Base-by-base conservation (phyloP, 2,329 filamentous ascomycete species). In the Fusarium luffae region DNA sequence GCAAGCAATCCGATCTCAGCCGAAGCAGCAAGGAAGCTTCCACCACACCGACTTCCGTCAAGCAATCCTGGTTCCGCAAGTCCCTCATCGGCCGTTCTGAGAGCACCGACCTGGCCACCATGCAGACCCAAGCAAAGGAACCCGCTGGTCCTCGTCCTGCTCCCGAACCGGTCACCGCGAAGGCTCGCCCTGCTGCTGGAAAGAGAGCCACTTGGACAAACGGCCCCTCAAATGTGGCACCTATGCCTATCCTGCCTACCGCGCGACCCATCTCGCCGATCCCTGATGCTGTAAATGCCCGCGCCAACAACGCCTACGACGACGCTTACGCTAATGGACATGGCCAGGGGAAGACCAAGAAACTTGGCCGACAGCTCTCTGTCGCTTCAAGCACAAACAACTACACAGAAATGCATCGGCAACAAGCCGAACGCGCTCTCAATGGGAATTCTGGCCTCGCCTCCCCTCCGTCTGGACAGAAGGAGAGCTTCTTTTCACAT, bases 401-500 rank as follows among this genome's bases (percentile, higher is more conserved):
- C 81, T 98, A 98, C 79, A 88, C 93, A 28, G 94, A 98, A 75
- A 84, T 93, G 70, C 94, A 97, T 78, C 88, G 95, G 58, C 93
- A 95, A 81, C 93, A 98, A 80, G 93, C 95, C 16, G 95, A 98
- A 80, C 88, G 93, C 68, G 93, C 94, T 40, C 85, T 98, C 47
- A 98, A 94, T 77, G 96, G 94, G 55, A 90, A 91, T 74, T 88
- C 86, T 34, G 92, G 90, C 23, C 84, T 94, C 25, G 89, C 88
- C 18, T 96, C 93, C 8, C 93, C 94, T 6, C 89, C 91, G 0
- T 90, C 87, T 74, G 92, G 88, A 19, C 92, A 94, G 59, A 97
- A 97, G 77, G 96, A 99, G 79, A 93, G 96, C 80, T 99, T 99
- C 84, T 99, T 99, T 82, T 98, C 96, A 1, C 96, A 99, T 78